These are phyloP conservation scores for Dactylellina parvicollis DNA, from an alignment of 2,329 filamentous ascomycete species.

Conservation along the genomic window DNA sequence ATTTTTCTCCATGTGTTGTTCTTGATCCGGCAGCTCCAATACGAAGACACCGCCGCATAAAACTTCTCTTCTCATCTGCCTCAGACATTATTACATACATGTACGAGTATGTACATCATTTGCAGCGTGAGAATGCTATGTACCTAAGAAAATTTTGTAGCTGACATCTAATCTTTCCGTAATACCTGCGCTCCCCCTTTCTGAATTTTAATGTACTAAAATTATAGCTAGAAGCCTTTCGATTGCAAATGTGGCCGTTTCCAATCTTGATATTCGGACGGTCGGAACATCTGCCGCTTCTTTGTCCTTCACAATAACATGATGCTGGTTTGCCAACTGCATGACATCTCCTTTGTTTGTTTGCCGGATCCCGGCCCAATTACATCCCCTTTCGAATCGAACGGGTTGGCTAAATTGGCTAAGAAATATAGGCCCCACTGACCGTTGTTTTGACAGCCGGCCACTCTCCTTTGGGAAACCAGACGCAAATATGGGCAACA, in stretches of 20 bases:
- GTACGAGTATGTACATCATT: neutral
- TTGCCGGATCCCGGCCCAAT: constrained; percentile 17
- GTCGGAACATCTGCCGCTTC: constrained; percentile 40
- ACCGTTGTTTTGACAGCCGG: constrained; percentile 11
- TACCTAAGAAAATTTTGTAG: constrained; percentile 11
- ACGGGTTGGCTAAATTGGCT: constrained; percentile 43
- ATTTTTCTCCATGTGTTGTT: constrained; percentile 3
- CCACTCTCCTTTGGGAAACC: constrained; percentile 10
- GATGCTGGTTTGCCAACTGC: constrained; percentile 8
- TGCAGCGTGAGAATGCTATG: constrained; percentile 13
- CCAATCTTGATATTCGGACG: constrained; percentile 12
- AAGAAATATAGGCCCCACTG: constrained; percentile 29
- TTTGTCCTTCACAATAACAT: neutral
- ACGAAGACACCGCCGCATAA: constrained; percentile 24
- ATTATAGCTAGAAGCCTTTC: no score
- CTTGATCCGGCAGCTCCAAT: constrained; percentile 25
- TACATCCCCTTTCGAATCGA: constrained; percentile 1
- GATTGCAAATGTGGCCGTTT: neutral
- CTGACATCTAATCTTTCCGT: neutral
- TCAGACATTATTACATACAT: constrained; percentile 16
- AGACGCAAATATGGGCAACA: constrained; percentile 28
- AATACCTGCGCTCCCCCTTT: constrained; percentile 10
- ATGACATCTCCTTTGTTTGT: constrained; percentile 19
- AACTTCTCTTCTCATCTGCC: constrained; percentile 8
- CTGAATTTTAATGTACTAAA: constrained; percentile 1